Conservation (phyloP, 768 basidiomycete genomes). For the Pisolithus marmoratus region DNA sequence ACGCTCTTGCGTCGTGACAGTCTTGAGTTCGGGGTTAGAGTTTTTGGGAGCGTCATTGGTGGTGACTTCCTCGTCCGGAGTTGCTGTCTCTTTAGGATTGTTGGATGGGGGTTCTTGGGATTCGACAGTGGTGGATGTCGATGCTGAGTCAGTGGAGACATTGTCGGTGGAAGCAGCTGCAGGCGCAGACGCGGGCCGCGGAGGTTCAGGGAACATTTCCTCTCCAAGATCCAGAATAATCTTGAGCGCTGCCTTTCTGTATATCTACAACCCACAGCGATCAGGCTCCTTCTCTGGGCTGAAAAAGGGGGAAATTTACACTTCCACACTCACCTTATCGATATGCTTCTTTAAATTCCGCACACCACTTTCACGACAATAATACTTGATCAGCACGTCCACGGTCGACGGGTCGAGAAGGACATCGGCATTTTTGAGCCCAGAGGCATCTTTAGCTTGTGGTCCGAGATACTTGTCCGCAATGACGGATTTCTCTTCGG, state of each 20-base stretch:
- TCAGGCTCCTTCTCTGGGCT: not conserved
- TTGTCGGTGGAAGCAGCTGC: not conserved
- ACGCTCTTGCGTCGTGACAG: slow-evolving; percentile 72
- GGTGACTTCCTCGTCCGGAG: slow-evolving; percentile 8
- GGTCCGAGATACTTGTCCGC: slow-evolving; percentile 86
- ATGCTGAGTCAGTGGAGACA: slow-evolving; percentile 8
- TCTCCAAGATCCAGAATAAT: slow-evolving; percentile 90
- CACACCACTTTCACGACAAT: slow-evolving; percentile 96
- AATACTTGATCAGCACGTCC: slow-evolving; percentile 90
- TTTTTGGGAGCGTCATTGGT: slow-evolving; percentile 4
- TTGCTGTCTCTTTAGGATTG: slow-evolving; percentile 24
- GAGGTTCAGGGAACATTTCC: slow-evolving; percentile 72
- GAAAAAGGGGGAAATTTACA: not conserved
- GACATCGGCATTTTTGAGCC: slow-evolving; percentile 82
- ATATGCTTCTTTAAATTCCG: slow-evolving; percentile 97
- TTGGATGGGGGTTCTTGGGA: slow-evolving; percentile 44
- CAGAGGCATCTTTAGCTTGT: slow-evolving; percentile 88
- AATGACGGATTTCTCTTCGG: slow-evolving; percentile 87
- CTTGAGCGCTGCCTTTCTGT: slow-evolving; percentile 91
- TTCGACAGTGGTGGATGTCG: slow-evolving; percentile 37
- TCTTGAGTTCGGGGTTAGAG: slow-evolving; percentile 33
- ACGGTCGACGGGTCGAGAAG: slow-evolving; percentile 70
- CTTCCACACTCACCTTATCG: slow-evolving; percentile 69
- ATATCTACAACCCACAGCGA: slow-evolving; percentile 54
- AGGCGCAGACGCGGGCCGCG: slow-evolving; percentile 14